Conservation (phyloP, 768 basidiomycete genomes). For the Clitopilus passeckerianus region DNA sequence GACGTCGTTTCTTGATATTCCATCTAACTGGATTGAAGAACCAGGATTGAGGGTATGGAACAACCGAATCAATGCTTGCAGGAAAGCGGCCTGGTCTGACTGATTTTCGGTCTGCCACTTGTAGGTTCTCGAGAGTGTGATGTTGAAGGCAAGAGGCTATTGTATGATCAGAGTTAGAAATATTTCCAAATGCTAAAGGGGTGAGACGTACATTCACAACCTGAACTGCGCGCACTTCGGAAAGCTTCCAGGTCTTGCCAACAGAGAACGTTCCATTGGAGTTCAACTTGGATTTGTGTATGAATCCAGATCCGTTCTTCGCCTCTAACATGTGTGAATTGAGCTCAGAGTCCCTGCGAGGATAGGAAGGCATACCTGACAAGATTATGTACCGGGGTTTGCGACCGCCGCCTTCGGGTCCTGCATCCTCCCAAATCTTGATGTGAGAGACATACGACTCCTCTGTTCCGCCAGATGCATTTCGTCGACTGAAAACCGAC, state of each 20-base stretch:
- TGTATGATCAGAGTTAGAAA: background rate
- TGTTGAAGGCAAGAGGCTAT: slow-evolving; percentile 65
- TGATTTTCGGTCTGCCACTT: slow-evolving; percentile 81
- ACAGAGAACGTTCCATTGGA: slow-evolving; percentile 93
- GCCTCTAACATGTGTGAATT: slow-evolving; percentile 38
- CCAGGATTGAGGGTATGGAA: slow-evolving; percentile 46
- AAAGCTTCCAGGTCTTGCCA: slow-evolving; percentile 91
- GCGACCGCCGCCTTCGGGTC: slow-evolving; percentile 57
- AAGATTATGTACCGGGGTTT: slow-evolving; percentile 92
- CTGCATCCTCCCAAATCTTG: slow-evolving; percentile 91
- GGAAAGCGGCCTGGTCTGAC: slow-evolving; percentile 68
- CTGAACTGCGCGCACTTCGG: slow-evolving; percentile 78
- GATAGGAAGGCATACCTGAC: slow-evolving; percentile 60
- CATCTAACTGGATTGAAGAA: slow-evolving; percentile 51
- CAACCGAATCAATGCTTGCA: slow-evolving; percentile 59
- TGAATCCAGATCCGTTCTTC: slow-evolving; percentile 55
- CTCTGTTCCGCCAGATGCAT: slow-evolving; percentile 55
- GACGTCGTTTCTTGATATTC: slow-evolving; percentile 35
- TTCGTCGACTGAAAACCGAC: slow-evolving; percentile 78
- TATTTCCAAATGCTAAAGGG: slow-evolving; percentile 5
- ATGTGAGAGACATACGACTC: slow-evolving; percentile 85
- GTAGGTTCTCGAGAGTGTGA: slow-evolving; percentile 88
- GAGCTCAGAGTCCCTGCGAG: background rate
- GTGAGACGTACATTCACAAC: slow-evolving; percentile 59
- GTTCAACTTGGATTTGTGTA: slow-evolving; percentile 97